Conservation (phyloP, 1,284 basidiomycete species). For the Ganoderma sinense region DNA sequence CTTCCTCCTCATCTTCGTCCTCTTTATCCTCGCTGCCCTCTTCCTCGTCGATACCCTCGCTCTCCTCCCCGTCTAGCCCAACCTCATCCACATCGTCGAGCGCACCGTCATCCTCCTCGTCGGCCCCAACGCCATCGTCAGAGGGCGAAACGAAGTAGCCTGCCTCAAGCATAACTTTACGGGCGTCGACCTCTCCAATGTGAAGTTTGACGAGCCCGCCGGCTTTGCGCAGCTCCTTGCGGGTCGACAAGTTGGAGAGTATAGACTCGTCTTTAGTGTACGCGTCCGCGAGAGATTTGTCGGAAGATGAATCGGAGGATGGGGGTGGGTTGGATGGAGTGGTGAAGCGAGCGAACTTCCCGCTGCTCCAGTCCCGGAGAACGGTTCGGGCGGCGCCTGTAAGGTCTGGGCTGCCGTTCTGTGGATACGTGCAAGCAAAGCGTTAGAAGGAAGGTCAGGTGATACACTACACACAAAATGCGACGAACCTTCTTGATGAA, state of each 20-base stretch:
- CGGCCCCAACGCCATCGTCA: constrained; percentile 40
- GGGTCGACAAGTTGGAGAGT: constrained; percentile 56
- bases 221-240: constrained; percentile 71
- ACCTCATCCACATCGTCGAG: constrained; percentile 45
- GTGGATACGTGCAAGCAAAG: constrained; percentile 12
- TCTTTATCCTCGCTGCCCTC: constrained; percentile 31
- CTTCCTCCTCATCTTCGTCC: constrained; percentile 36
- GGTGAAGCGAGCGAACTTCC: constrained; percentile 84
- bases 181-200: constrained; percentile 56
- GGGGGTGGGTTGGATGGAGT: constrained; percentile 53
- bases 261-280: constrained; percentile 55
- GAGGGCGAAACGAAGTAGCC: constrained; percentile 51
- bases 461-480: background rate
- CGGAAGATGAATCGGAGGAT: constrained; percentile 31
- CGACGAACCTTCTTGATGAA: constrained; percentile 81
- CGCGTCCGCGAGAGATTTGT: constrained; percentile 37
- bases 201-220: constrained; percentile 67
- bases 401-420: constrained; percentile 84
- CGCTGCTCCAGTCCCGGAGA: constrained; percentile 90
- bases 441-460: constrained; percentile 6
- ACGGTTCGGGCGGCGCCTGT: constrained; percentile 84
- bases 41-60: constrained; percentile 31
- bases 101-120: constrained; percentile 39
- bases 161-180: constrained; percentile 63
- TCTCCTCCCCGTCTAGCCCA: constrained; percentile 30